A percentile compares a stretch with the other conserved stretches of the same genome.
Conservation (phyloP, 169 alveolate species). For the Plasmodium sp. region DNA sequence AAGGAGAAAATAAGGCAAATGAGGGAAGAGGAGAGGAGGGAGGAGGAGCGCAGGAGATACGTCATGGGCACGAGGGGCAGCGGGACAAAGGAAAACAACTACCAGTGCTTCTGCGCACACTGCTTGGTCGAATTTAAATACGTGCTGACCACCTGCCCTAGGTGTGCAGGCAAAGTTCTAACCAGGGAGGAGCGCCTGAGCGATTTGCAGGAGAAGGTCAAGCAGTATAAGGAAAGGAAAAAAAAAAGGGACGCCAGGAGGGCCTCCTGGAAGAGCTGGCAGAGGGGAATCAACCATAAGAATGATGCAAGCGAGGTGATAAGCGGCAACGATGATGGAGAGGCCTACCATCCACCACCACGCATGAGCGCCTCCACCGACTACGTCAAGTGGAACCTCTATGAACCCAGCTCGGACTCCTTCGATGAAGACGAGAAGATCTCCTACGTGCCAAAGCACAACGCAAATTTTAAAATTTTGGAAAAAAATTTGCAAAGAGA, state of each 20-base stretch:
- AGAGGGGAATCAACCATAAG: neutral
- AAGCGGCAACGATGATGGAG: neutral
- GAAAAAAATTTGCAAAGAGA: conserved; percentile 26
- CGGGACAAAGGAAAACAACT: neutral
- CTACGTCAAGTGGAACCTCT: conserved; percentile 60
- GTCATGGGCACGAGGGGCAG: conserved; percentile 20
- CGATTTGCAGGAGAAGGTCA: conserved; percentile 24
- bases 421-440: conserved; percentile 43
- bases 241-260: conserved; percentile 42
- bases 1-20: conserved; percentile 32
- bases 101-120: conserved; percentile 5
- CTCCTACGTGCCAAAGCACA: conserved; percentile 10
- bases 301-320: neutral
- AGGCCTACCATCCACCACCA: neutral
- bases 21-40: conserved; percentile 31
- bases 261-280: conserved; percentile 14
- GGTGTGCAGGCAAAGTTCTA: conserved; percentile 17
- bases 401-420: conserved; percentile 51
- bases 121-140: conserved; percentile 30
- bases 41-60: neutral
- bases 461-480: neutral
- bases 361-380: neutral
- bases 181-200: conserved; percentile 32
- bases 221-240: conserved; percentile 5
- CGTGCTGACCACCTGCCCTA: neutral